Evolutionary conservation across 2,329 filamentous ascomycete species (phyloP).

Genomic region (Aspergillus sp.): DNA sequence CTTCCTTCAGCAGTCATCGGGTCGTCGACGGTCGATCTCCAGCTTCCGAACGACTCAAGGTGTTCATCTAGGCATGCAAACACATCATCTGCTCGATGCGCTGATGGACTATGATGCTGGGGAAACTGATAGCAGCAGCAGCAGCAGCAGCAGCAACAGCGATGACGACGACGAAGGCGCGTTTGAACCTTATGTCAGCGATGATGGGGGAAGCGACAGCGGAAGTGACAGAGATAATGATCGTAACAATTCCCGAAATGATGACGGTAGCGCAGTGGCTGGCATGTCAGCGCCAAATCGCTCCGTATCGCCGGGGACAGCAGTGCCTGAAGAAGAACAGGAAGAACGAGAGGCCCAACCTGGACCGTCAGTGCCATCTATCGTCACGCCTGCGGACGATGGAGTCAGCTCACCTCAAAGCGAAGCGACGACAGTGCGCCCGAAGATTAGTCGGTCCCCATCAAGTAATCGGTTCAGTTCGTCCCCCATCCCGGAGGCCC

Average conservation of each 20-base stretch:
- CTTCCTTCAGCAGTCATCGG: slow-evolving; percentile 52
- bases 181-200: slow-evolving; percentile 34
- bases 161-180: slow-evolving; percentile 32
- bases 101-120: slow-evolving; percentile 47
- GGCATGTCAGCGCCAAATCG: not conserved
- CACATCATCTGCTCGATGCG: slow-evolving; percentile 59
- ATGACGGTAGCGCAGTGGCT: not conserved
- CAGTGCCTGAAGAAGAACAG: not conserved
- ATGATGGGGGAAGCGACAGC: slow-evolving; percentile 24
- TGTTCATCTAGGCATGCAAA: slow-evolving; percentile 65
- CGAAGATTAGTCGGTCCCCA: slow-evolving; percentile 20
- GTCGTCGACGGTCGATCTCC: slow-evolving; percentile 42
- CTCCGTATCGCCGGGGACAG: slow-evolving; percentile 1
- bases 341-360: not conserved
- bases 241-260: not conserved
- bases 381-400: not conserved
- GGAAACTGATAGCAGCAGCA: slow-evolving; percentile 40
- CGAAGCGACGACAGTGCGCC: slow-evolving; percentile 13
- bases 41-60: slow-evolving; percentile 45
- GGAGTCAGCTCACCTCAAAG: slow-evolving; percentile 14
- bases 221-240: slow-evolving; percentile 6
- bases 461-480: slow-evolving; percentile 54
- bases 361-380: not conserved
- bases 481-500: slow-evolving; percentile 62
- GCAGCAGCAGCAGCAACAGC: slow-evolving; percentile 30